Percentiles rank a stretch among this genome's conserved stretches.
Conservation (phyloP, 805 yeast species). For the Schizosaccharomyces japonicus region DNA sequence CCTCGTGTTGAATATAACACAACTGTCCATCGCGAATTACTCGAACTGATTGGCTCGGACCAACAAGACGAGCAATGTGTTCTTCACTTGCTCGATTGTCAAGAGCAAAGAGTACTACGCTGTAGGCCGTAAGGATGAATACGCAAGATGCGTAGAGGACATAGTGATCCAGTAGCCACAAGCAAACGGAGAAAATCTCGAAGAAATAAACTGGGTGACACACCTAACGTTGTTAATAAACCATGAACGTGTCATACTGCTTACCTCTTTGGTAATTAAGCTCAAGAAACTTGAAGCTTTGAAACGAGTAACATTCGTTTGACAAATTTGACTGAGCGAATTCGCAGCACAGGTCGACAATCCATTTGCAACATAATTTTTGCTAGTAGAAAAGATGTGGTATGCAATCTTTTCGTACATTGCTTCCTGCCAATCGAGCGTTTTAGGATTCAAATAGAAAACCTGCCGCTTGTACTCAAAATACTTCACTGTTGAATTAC, state of each 20-base stretch:
- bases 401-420: not conserved
- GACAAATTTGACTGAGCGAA: conserved; percentile 52
- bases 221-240: not conserved
- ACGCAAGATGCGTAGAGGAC: conserved; percentile 86
- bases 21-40: conserved; percentile 69
- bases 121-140: conserved; percentile 56
- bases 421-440: not conserved
- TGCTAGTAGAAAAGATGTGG: not conserved
- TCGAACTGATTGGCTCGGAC: conserved; percentile 54
- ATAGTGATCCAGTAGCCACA: conserved; percentile 84
- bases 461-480: not conserved
- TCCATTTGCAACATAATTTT: conserved; percentile 29
- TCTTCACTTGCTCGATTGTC: conserved; percentile 44
- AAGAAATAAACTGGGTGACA: conserved; percentile 88
- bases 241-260: not conserved
- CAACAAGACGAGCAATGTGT: conserved; percentile 50
- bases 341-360: conserved; percentile 42
- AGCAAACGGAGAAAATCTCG: conserved; percentile 70
- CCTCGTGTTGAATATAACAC: conserved; percentile 58
- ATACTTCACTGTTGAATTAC: no score
- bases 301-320: conserved; percentile 48
- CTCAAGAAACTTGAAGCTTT: conserved; percentile 42
- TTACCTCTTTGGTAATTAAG: conserved; percentile 57
- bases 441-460: not conserved
- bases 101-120: conserved; percentile 52